Evolutionary conservation across 2,329 filamentous ascomycete species (phyloP), one percentile per base, ranked within the genome.

Genomic region (Cordyceps fumosorosea): DNA sequence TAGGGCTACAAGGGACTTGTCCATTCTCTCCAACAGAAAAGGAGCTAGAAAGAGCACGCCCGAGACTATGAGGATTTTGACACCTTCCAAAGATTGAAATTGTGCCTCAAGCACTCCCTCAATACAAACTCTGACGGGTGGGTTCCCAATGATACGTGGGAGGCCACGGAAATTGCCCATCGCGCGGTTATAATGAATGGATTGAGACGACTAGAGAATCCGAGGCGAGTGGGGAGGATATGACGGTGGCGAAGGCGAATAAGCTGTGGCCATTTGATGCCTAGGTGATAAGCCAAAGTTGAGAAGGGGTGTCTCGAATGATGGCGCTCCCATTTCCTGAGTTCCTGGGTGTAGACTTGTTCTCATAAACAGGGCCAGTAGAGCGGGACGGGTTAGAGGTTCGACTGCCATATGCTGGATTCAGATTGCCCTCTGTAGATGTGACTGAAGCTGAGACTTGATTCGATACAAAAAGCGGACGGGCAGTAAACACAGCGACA

Each of bases 181-280:
- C 52, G 52, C 37, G 52, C 20, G n/a, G 52, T 26, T 44, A 55
- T 16, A 34, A 55, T 8, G n/a, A 42, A 11, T 55, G 52, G 53
- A 44, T 56, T 3, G 12, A 56, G 37, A 56, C 53, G 22, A 34
- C 53, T 3, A 44, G 53, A 56, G 53, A 56, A 44, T 26, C 20
- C 14, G 53, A 56, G 53, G 26, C 53, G 12, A 6, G 10, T 44
- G 8, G 37, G 11, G 53, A 56, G 16, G 37, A 20, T 6, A 32
- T 56, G 53, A 56, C 53, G 2, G 53, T 56, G 20, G 37, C 14
- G 44, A 56, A 56, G 22, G 53, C 53, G 37, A 34, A 56, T 37
- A 56, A 44, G 37, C 53, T 56, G 53, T 56, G 53, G 53, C 53
- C 53, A 14, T 44, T 56, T 29, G 53, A 56, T 26, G 34, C 34